A percentile compares a stretch with the other conserved stretches of the same genome.
phyloP scores from a whole-genome alignment of 1,284 basidiomycete species.

The Ustilago hordei region DNA sequence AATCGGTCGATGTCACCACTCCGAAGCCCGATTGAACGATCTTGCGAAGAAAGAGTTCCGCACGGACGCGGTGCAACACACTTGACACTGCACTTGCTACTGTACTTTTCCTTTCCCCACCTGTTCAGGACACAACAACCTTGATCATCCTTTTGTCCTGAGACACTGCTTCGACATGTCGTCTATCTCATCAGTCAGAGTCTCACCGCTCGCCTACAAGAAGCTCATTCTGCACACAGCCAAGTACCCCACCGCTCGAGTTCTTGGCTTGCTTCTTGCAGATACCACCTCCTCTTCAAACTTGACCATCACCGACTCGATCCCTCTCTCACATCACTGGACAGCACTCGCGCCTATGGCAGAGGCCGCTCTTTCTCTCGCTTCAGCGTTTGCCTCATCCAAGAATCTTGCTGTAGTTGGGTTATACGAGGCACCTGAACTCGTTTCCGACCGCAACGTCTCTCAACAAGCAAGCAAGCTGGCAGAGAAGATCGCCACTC shows the following conservation, averaged over 20 bases:
- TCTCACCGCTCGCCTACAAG: constrained; percentile 45
- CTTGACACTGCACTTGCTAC: not conserved
- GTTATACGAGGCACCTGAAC: constrained; percentile 48
- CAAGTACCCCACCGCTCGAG: constrained; percentile 47
- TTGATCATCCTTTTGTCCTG: not conserved
- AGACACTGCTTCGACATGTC: constrained; percentile 16
- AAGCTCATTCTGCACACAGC: constrained; percentile 47
- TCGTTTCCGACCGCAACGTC: constrained; percentile 22
- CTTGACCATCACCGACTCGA: constrained; percentile 21
- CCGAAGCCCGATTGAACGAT: not conserved
- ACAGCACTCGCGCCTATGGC: constrained; percentile 43
- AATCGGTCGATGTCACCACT: not conserved
- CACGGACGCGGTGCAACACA: constrained; percentile 31
- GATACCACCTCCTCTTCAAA: constrained; percentile 7
- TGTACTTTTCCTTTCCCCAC: not conserved
- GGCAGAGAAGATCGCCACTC: constrained; percentile 34
- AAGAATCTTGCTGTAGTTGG: constrained; percentile 28
- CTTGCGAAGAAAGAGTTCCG: constrained; percentile 31
- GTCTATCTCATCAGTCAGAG: constrained; percentile 15
- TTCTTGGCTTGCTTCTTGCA: constrained; percentile 43
- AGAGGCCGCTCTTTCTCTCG: constrained; percentile 40
- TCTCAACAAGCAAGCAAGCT: constrained; percentile 37
- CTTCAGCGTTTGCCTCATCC: constrained; percentile 27
- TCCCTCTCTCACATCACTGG: constrained; percentile 55
- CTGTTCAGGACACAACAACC: not conserved